These are phyloP conservation scores for Dipteronia dyeriana DNA, from an alignment of 345 rosid species.

Conservation along the genomic window DNA sequence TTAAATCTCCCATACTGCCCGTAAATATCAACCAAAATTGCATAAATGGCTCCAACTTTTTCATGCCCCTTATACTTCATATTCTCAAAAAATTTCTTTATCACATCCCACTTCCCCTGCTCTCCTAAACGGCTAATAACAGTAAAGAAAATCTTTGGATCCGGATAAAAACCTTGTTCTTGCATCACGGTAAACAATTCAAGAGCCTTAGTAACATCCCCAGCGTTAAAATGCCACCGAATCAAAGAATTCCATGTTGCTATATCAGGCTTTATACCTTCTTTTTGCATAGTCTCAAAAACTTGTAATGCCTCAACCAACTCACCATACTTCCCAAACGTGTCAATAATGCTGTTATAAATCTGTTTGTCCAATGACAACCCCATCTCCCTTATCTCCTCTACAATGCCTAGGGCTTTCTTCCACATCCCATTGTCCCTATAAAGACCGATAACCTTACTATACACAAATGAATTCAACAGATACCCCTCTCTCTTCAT, in stretches of 20 bases:
- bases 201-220: constrained; percentile 43
- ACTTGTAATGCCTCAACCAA: constrained; percentile 54
- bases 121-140: constrained; percentile 60
- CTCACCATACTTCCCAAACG: constrained; percentile 64
- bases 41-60: constrained; percentile 48
- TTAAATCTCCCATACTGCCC: constrained; percentile 63
- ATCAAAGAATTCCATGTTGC: constrained; percentile 64
- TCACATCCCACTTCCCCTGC: constrained; percentile 63
- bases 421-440: constrained; percentile 84
- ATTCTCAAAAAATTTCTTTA: constrained; percentile 42
- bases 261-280: constrained; percentile 53
- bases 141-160: constrained; percentile 55
- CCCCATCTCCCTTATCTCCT: constrained; percentile 56
- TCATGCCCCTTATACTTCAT: constrained; percentile 44
- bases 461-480: constrained; percentile 46
- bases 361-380: constrained; percentile 49
- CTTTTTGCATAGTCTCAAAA: constrained; percentile 46
- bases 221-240: constrained; percentile 65
- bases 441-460: constrained; percentile 62
- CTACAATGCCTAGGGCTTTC: constrained; percentile 60
- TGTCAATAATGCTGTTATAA: constrained; percentile 59
- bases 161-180: constrained; percentile 60
- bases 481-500: constrained; percentile 48
- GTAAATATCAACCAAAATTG: constrained; percentile 54
- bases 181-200: constrained; percentile 60